Base-by-base conservation (phyloP, 352 stramenopile genomes). In the Pythium volutum region DNA sequence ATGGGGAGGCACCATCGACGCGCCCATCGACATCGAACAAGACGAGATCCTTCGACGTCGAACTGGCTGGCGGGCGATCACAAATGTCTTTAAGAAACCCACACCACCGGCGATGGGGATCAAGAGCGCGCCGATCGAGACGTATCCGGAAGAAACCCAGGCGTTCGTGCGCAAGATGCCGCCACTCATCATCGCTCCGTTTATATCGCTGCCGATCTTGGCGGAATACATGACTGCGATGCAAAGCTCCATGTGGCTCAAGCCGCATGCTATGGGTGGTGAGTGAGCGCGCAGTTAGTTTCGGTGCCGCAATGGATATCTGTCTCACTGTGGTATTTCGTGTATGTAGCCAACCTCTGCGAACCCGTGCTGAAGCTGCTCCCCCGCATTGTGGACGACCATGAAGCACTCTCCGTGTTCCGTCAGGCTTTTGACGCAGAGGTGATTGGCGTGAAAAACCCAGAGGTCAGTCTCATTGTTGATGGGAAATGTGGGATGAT, bases 221-320 rank as follows among this genome's bases (percentile, higher is more conserved):
- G 72, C 76, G 6, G 83, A 91, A 48, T 91, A 89, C 57, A 93
- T 93, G 83, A 59, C 38, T 11, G 57, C 83, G 15, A 85, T 93
- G 73, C 74, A 83, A 39, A 75, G 61, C 22, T 80, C 73, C 18
- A 69, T 93, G 27, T 77, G 74, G 34, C 66, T 60, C 10, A 69
- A 73, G 22, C 26, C 59, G 9, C 64, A 69, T n/a, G 66, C 71
- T 8, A 81, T 79, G 1, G 65, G 76, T 69, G 70, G 81, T 89
- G 39, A 27, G 59, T 4, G 12, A 16, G 12, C 49, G 6, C 0
- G 12, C 47, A 51, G 5, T 5, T 12, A 23, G 16, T 7, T 51
- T 20, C 5, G n/a, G 16, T 16, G 20, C 22, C 3, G 10, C 23
- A 22, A 45, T 8, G 29, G 12, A 25, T 34, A 20, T n/a, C 10